Evolutionary conservation across 495 filamentous ascomycete species (phyloP).

Genomic region (Aspergillus baeticus): DNA sequence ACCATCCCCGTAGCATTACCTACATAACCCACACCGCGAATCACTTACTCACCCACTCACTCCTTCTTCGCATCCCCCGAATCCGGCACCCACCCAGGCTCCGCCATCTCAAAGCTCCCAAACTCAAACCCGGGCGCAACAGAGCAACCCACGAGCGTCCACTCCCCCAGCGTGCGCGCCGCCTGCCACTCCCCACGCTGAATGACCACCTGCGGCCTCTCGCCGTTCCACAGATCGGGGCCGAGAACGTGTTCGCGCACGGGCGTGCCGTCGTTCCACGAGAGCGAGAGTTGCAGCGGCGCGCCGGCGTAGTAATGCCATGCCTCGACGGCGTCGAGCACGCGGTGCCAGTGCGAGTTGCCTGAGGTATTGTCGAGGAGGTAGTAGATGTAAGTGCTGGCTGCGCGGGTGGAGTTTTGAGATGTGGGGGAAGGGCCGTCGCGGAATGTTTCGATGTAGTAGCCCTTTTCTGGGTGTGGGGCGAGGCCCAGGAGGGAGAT

Average conservation of each 20-base stretch:
- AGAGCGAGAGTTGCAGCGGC: background rate
- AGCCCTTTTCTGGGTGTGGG: conserved; percentile 5
- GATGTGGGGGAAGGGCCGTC: background rate
- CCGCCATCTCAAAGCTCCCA: conserved; percentile 1
- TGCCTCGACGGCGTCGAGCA: conserved; percentile 6
- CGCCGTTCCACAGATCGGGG: background rate
- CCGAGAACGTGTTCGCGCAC: conserved; percentile 1
- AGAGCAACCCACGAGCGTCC: conserved; percentile 3
- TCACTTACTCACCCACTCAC: too few species aligned
- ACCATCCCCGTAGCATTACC: too few species aligned
- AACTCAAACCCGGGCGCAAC: conserved; percentile 5
- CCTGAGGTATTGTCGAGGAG: background rate
- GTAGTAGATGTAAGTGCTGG: conserved; percentile 2
- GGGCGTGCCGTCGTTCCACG: conserved; percentile 1
- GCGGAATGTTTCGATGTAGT: conserved; percentile 5
- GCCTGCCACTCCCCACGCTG: conserved; percentile 3
- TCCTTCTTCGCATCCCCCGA: too few species aligned
- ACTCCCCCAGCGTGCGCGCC: background rate
- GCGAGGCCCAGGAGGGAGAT: background rate
- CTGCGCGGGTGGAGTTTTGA: background rate
- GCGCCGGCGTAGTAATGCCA: conserved; percentile 6
- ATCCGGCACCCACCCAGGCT: background rate
- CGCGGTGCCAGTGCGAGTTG: background rate
- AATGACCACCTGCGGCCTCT: conserved; percentile 2
- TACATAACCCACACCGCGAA: too few species aligned